Conservation (phyloP, 2,329 filamentous ascomycete species). For the Westerdykella sp. region DNA sequence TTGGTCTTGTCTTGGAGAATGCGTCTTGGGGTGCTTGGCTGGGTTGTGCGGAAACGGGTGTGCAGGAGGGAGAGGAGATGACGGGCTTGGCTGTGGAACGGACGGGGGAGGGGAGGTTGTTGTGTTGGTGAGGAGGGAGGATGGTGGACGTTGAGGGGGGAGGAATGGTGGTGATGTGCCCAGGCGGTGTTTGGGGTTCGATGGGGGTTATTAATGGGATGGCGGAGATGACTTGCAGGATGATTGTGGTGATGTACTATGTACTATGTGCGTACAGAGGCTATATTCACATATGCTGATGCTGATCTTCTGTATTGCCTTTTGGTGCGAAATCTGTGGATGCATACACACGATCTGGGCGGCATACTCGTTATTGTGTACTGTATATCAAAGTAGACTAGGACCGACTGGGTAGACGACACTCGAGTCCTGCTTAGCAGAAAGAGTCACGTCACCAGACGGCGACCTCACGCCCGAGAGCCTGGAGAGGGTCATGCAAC, state of each 20-base stretch:
- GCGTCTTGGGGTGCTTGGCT: too few species aligned
- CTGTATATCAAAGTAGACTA: too few species aligned
- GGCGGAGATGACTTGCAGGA: too few species aligned
- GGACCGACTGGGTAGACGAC: too few species aligned
- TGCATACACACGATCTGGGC: too few species aligned
- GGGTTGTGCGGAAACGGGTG: background rate
- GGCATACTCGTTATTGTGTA: too few species aligned
- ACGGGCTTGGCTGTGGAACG: slow-evolving; percentile 11
- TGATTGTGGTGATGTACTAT: too few species aligned
- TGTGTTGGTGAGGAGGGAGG: background rate
- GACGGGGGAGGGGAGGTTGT: background rate
- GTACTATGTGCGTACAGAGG: background rate
- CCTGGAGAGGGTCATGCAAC: background rate
- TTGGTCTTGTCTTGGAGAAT: background rate
- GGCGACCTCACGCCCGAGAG: background rate
- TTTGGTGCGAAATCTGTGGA: too few species aligned
- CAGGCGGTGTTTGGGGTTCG: too few species aligned
- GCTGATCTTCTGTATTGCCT: background rate
- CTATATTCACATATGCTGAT: background rate
- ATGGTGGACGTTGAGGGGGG: background rate
- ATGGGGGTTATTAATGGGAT: too few species aligned
- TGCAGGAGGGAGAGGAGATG: background rate
- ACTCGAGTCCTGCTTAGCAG: too few species aligned
- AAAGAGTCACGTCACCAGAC: background rate
- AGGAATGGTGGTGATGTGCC: background rate